phyloP scores from a whole-genome alignment of 257 asterid species.

The Plectranthus barbatus region DNA sequence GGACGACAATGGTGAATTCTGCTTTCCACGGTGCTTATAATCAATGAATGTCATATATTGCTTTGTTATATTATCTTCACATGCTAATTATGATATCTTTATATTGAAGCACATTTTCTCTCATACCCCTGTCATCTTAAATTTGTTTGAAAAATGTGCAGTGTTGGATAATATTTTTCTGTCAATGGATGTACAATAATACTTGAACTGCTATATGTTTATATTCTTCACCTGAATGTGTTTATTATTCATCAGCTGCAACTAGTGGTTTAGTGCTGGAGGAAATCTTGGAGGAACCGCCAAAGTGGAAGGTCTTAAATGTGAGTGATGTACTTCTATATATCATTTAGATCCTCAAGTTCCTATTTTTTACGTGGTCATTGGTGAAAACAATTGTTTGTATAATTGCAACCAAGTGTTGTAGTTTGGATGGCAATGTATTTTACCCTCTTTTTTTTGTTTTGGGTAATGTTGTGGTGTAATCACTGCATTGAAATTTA shows the following conservation, averaged over 20 bases:
- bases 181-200: background rate
- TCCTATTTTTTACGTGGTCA: background rate
- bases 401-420: background rate
- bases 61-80: constrained; percentile 2
- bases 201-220: constrained; percentile 7
- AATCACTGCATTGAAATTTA: no score
- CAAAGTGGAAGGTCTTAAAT: constrained; percentile 96
- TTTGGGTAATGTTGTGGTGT: constrained; percentile 1
- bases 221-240: constrained; percentile 19
- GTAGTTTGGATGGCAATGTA: background rate
- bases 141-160: no score
- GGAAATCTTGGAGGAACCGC: constrained; percentile 86
- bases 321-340: constrained; percentile 85
- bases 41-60: constrained; percentile 6
- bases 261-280: constrained; percentile 49
- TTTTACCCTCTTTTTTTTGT: background rate
- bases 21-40: constrained; percentile 9
- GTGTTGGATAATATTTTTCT: background rate
- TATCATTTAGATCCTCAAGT: constrained; percentile 17
- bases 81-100: constrained; percentile 2
- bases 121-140: background rate
- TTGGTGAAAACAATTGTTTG: background rate
- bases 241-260: constrained; percentile 48
- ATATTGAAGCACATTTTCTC: background rate
- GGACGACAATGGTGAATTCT: constrained; percentile 52